Conservation (phyloP, 257 asterid species). For the Lantana camara region DNA sequence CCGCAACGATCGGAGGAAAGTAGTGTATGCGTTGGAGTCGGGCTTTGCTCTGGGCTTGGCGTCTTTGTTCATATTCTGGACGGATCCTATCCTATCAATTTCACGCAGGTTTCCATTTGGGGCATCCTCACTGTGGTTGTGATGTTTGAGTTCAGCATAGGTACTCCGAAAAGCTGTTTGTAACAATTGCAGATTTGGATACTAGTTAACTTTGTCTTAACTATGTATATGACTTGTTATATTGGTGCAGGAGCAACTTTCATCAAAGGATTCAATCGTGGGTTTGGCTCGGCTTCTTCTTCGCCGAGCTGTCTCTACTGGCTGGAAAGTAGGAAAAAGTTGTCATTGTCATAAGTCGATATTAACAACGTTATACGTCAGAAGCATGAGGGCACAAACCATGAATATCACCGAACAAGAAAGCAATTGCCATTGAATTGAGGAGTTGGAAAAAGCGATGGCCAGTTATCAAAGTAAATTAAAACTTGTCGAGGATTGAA, state of each 20-base stretch:
- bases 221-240: background rate
- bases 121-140: conserved; percentile 77
- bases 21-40: conserved; percentile 63
- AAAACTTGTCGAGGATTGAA: conserved; percentile 3
- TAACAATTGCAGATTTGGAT: background rate
- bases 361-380: too few species aligned
- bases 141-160: conserved; percentile 84
- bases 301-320: conserved; percentile 43
- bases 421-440: background rate
- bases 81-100: conserved; percentile 59
- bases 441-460: too few species aligned
- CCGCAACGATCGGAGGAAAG: conserved; percentile 67
- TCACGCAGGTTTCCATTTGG: conserved; percentile 64
- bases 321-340: conserved; percentile 45
- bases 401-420: background rate
- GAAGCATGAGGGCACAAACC: background rate
- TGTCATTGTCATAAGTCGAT: conserved; percentile 48
- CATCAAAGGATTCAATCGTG: conserved; percentile 75
- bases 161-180: conserved; percentile 33
- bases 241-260: conserved; percentile 53
- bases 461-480: background rate
- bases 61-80: conserved; percentile 59
- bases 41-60: conserved; percentile 68
- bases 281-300: conserved; percentile 58
- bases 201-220: background rate